Evolutionary conservation across 306 rosid genomes (phyloP).

Genomic region (Erythrophleum fordii): DNA sequence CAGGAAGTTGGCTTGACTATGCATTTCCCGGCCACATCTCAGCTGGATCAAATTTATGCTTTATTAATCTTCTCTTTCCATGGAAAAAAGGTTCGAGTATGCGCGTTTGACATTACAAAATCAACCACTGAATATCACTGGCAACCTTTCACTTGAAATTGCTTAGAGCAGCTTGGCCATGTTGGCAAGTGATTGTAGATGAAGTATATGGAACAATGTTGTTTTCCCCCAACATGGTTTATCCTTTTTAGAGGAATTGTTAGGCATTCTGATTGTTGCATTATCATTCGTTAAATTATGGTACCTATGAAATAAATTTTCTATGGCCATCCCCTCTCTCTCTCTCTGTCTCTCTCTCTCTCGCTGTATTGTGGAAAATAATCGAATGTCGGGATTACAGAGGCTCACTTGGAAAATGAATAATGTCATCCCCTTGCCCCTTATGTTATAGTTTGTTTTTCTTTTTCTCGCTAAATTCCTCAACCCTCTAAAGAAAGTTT

Average conservation of each 20-base stretch:
- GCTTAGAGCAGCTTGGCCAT: slow-evolving; percentile 2
- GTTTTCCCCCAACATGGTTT: neutral
- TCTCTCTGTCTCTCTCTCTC: no score
- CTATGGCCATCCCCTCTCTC: neutral
- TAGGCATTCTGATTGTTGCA: neutral
- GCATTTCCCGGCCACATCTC: neutral
- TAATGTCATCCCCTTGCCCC: neutral
- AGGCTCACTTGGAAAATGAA: neutral
- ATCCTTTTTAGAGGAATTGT: neutral
- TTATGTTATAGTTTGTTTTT: neutral
- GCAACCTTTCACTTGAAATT: slow-evolving; percentile 21
- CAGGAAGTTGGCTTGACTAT: slow-evolving; percentile 25
- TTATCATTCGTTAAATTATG: neutral
- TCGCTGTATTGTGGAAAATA: neutral
- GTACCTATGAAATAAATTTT: neutral
- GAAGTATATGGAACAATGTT: slow-evolving; percentile 12
- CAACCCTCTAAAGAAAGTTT: neutral
- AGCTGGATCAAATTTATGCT: slow-evolving; percentile 33
- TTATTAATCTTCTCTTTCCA: slow-evolving; percentile 19
- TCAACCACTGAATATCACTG: slow-evolving; percentile 1
- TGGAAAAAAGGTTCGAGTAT: slow-evolving; percentile 29
- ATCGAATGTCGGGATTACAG: neutral
- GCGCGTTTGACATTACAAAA: slow-evolving; percentile 12
- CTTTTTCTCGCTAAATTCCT: neutral
- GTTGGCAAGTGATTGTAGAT: slow-evolving; percentile 4